Base-by-base conservation (phyloP, 805 yeast species). In the Candida odintsovae region DNA sequence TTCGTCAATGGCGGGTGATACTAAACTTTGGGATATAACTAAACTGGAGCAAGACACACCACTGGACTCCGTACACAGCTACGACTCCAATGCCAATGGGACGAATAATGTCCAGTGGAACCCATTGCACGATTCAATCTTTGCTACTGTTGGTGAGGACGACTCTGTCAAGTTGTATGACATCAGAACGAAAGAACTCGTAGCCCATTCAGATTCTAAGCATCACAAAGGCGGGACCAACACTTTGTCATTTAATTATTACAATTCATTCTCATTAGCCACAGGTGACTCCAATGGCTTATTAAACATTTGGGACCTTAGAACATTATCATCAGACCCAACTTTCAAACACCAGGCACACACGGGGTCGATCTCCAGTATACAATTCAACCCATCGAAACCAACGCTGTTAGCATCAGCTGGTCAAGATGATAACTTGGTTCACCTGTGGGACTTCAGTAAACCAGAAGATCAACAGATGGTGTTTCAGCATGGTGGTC, bases 401-500 rank as follows among this genome's bases (percentile, higher is more conserved):
- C 72, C 73, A 8, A 68, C 78, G 1, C 59, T 87, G 1, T 50
- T 89, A 9, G 90, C 87, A 0, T 70, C 82, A 4, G 80, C 86
- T 0, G 78, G 83, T 0, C 80, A 83, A n/a, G 76, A 77, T 2
- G 89, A 83, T 55, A 77, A 78, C 1, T 55, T 73, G 41, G 89
- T 83, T 10, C 79, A 78, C 55, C 35, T 88, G 2, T 81, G 83
- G 78, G 85, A 86, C 55, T 59, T 78, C 4, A 51, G 71, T 6
- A 49, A 55, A 5, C 56, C 57, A 4, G 59, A 43, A 1, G 62
- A 55, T 1, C 58, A 61, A 18, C 63, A 55, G 43, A 57, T 75
- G 44, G 40, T 79, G 8, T 90, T 90, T 59, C 71, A 73, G 3
- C 98, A 90, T 64, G 83, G 82, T 4, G 97, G 97, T 0, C 98